Percentiles rank a stretch among this genome's conserved stretches.
These are phyloP conservation scores for Curvularia eragrostidis DNA, from an alignment of 2,329 filamentous ascomycete genomes.

Conservation along the genomic window DNA sequence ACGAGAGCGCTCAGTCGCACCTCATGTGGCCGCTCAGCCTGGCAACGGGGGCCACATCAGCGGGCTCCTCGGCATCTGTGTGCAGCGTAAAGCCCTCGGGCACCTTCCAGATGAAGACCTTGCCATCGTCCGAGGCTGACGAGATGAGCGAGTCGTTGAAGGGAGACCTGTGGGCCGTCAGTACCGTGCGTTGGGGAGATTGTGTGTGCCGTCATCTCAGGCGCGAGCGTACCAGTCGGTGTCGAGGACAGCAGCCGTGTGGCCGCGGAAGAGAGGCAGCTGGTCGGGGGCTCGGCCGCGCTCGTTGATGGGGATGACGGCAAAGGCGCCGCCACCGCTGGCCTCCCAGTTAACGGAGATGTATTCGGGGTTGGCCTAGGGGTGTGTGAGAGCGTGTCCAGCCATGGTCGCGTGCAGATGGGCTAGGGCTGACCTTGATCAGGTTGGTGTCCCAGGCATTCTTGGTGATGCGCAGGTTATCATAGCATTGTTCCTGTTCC, in stretches of 20 bases:
- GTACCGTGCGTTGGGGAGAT: slow-evolving; percentile 1
- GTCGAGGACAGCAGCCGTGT: slow-evolving; percentile 94
- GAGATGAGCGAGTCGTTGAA: slow-evolving; percentile 94
- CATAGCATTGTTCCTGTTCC: slow-evolving; percentile 87
- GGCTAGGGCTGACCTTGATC: slow-evolving; percentile 74
- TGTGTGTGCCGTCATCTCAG: not conserved
- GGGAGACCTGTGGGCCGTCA: slow-evolving; percentile 71
- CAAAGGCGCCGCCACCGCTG: slow-evolving; percentile 93
- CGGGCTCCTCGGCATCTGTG: slow-evolving; percentile 80
- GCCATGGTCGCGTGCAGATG: slow-evolving; percentile 36
- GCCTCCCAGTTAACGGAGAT: slow-evolving; percentile 98
- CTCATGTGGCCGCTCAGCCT: slow-evolving; percentile 88
- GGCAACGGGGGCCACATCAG: slow-evolving; percentile 79
- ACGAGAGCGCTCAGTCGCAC: slow-evolving; percentile 54
- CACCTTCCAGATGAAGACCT: slow-evolving; percentile 96
- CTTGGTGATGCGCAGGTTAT: slow-evolving; percentile 94
- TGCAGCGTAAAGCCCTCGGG: slow-evolving; percentile 85
- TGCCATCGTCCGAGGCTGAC: slow-evolving; percentile 94
- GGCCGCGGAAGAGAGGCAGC: slow-evolving; percentile 92
- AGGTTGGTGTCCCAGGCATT: slow-evolving; percentile 99
- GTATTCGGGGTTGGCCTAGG: slow-evolving; percentile 90
- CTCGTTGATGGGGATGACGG: slow-evolving; percentile 90
- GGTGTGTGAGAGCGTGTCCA: slow-evolving; percentile 36
- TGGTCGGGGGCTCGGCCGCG: slow-evolving; percentile 89
- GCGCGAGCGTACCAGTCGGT: slow-evolving; percentile 78